Evolutionary conservation across 768 basidiomycete species (phyloP), one percentile per base, ranked within the genome.

Genomic region (Tulasnella sp.): DNA sequence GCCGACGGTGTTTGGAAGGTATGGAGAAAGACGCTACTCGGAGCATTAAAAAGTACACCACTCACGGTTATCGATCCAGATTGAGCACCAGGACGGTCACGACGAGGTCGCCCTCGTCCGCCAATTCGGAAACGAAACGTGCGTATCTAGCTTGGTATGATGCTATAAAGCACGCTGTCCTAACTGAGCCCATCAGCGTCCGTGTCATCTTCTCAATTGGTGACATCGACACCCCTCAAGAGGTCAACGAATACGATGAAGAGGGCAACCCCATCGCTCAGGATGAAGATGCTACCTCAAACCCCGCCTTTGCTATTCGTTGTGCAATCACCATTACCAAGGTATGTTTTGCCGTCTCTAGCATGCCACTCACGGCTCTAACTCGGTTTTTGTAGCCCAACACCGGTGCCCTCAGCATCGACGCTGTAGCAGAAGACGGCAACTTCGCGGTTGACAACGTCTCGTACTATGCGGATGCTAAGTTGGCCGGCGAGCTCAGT

Each of bases 131-230:
- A 83, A 82, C 77, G 85, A 86, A 79, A 80, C 80, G 85, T 85
- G 69, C 76, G 83, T 81, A 37, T 31, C 36, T 31, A n/a, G 25
- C 75, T 45, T 19, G 11, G 0, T 8, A 6, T 54, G 19, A 52
- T 25, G 69, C 15, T 49, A 25, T 3, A 40, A 31, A 25, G 34
- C 7, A 5, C 40, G 29, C 8, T 49, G 31, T n/a, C n/a, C 36
- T 68, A 9, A 67, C 29, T 49, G 64, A 67, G 9, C 9, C 15
- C 37, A 64, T 67, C 80, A 96, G 94, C 79, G 88, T 99, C 83
- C 93, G 91, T 39, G 82, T 96, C 81, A 91, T 94, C 83, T 97
- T 99, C 88, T 94, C 94, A 77, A 93, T 97, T 79, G 91, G 93
- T 52, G 96, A 98, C 83, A 86, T 97, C 72, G 89, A 93, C 79